Evolutionary conservation across 1,284 basidiomycete genomes (phyloP).

Genomic region (Fomitopsis schrenkii): DNA sequence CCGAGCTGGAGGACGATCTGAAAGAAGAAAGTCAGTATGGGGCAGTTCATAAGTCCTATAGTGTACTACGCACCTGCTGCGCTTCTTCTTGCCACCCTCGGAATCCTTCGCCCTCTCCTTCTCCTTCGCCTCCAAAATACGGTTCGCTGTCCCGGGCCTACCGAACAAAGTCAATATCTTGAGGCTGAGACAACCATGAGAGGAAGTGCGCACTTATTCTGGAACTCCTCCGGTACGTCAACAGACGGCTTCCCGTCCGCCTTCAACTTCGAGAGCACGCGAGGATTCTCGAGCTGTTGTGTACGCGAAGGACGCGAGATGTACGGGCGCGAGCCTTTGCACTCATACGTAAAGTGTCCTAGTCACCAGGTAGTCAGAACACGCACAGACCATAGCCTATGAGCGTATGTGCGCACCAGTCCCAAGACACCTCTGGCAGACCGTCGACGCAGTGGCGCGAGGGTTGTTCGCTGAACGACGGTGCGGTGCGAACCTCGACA

Average conservation of each 20-base stretch:
- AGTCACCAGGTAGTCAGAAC: background rate
- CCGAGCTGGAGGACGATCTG: conserved; percentile 1
- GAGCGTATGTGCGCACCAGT: conserved; percentile 39
- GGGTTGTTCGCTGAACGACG: conserved; percentile 53
- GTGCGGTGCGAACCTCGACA: conserved; percentile 83
- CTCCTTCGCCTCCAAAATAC: conserved; percentile 70
- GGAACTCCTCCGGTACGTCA: conserved; percentile 80
- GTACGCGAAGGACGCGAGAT: conserved; percentile 75
- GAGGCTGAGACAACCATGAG: background rate
- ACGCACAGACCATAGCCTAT: background rate
- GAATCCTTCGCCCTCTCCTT: conserved; percentile 55
- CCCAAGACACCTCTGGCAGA: conserved; percentile 76
- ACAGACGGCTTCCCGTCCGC: conserved; percentile 63
- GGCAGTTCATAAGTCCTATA: background rate
- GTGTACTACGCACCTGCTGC: conserved; percentile 43
- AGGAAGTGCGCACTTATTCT: conserved; percentile 52
- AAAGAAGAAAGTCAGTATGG: background rate
- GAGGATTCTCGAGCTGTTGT: conserved; percentile 71
- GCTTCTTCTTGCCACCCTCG: conserved; percentile 38
- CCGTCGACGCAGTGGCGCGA: conserved; percentile 55
- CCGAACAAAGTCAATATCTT: background rate
- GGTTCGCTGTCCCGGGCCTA: conserved; percentile 68
- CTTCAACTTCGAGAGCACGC: conserved; percentile 57
- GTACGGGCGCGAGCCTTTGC: conserved; percentile 70
- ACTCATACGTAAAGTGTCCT: conserved; percentile 81